Conservation (phyloP, 139 green algal genomes). For the Coccomyxa sp. region DNA sequence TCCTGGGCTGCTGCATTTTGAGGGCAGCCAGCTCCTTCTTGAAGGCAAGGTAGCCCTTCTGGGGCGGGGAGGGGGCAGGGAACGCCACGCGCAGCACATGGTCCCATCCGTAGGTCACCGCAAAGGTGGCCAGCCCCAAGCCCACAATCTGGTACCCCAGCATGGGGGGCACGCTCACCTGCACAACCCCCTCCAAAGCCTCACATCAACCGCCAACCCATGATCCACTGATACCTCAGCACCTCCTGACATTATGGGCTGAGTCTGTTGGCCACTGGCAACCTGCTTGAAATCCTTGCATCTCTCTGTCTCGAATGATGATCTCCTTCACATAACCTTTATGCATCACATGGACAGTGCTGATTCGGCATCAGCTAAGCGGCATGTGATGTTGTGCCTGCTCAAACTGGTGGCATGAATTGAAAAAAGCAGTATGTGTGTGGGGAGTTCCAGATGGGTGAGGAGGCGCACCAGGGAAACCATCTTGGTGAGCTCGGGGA, state of each 20-base stretch:
- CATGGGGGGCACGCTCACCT: conserved; percentile 14
- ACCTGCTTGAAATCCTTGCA: not conserved
- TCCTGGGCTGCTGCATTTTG: not conserved
- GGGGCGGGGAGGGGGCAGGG: conserved; percentile 10
- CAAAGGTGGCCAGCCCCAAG: not conserved
- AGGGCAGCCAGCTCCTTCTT: not conserved
- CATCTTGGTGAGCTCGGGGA: not conserved
- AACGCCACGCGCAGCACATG: conserved; percentile 11
- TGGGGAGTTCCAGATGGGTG: not conserved
- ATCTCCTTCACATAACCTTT: not conserved
- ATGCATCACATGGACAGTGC: not conserved
- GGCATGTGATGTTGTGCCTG: not conserved
- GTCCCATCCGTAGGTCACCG: conserved; percentile 8
- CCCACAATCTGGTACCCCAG: conserved; percentile 7
- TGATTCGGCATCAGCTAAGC: not conserved
- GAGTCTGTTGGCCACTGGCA: not conserved
- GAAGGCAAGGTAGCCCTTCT: conserved; percentile 23
- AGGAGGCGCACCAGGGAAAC: conserved; percentile 17
- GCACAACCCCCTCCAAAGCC: not conserved
- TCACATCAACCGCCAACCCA: not conserved
- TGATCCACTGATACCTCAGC: not conserved
- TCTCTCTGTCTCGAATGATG: not conserved
- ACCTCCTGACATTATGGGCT: not conserved
- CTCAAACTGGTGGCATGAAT: not conserved
- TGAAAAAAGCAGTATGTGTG: not conserved